These are phyloP conservation scores for Dryadomyces quercivorus DNA, from an alignment of 2,329 filamentous ascomycete species.

Conservation along the genomic window DNA sequence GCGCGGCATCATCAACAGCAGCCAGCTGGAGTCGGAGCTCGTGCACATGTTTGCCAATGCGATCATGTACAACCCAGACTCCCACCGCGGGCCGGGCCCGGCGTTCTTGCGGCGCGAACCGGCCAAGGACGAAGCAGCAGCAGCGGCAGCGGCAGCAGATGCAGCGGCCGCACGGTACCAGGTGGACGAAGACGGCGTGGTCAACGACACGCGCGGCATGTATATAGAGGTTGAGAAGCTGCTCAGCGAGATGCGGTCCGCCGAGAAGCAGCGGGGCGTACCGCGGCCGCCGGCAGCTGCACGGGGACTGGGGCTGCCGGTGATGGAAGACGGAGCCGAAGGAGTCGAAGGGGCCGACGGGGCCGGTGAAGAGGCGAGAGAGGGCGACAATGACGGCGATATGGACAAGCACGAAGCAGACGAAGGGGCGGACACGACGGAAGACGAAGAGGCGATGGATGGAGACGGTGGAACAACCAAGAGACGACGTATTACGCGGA, in stretches of 20 bases:
- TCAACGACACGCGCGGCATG: conserved; percentile 82
- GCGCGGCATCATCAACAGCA: conserved; percentile 81
- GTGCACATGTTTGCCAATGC: conserved; percentile 97
- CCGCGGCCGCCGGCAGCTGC: conserved; percentile 20
- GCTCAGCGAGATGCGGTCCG: conserved; percentile 62
- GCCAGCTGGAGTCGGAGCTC: conserved; percentile 83
- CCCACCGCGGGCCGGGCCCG: conserved; percentile 55
- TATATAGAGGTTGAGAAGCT: conserved; percentile 75
- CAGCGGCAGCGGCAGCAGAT: neutral
- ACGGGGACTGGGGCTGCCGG: conserved; percentile 5
- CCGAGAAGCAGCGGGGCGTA: conserved; percentile 44
- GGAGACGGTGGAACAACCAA: conserved; percentile 12
- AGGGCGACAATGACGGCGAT: neutral
- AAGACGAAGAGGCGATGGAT: conserved; percentile 6
- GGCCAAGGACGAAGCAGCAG: conserved; percentile 22
- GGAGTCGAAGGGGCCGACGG: neutral
- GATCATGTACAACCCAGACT: conserved; percentile 94
- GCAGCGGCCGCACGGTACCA: conserved; percentile 39
- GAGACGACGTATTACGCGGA: conserved; percentile 14
- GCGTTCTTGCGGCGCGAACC: conserved; percentile 39
- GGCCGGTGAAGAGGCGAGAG: conserved; percentile 1
- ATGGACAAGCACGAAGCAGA: conserved; percentile 5
- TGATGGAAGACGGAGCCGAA: neutral
- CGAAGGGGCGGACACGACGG: conserved; percentile 1
- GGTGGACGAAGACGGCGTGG: conserved; percentile 72